Conservation (phyloP, 2,329 filamentous ascomycete genomes). For the Aureobasidium sp. region DNA sequence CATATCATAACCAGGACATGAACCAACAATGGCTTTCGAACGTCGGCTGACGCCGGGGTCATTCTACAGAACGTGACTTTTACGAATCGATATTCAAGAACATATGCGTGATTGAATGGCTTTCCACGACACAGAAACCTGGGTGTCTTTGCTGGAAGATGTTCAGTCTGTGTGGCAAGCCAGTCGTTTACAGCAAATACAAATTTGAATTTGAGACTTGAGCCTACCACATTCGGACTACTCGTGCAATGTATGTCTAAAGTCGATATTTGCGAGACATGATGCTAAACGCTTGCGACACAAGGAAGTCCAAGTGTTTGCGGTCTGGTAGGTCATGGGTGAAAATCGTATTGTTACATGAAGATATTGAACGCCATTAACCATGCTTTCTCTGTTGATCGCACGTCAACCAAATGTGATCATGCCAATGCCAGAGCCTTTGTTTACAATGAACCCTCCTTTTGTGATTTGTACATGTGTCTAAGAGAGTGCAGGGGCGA, state of each 20-base stretch:
- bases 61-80: background rate
- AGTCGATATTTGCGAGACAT: background rate
- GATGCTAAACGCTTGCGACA: background rate
- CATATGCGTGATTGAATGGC: background rate
- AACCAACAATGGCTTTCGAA: background rate
- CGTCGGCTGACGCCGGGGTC: conserved; percentile 2
- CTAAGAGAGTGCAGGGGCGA: background rate
- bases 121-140: background rate
- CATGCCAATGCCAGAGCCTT: background rate
- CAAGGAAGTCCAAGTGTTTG: background rate
- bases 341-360: conserved; percentile 8
- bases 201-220: background rate
- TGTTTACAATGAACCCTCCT: background rate
- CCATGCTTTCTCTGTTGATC: background rate
- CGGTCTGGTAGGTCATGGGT: background rate
- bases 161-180: background rate
- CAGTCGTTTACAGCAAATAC: background rate
- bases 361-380: conserved; percentile 12
- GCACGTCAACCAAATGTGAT: background rate
- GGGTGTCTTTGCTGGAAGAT: background rate
- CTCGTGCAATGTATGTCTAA: background rate
- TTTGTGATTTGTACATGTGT: background rate
- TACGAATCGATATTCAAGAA: background rate
- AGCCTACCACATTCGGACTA: background rate
- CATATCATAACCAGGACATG: conserved; percentile 6